These are phyloP conservation scores for Jackrogersella minutella DNA, from an alignment of 495 filamentous ascomycete genomes.

Conservation along the genomic window DNA sequence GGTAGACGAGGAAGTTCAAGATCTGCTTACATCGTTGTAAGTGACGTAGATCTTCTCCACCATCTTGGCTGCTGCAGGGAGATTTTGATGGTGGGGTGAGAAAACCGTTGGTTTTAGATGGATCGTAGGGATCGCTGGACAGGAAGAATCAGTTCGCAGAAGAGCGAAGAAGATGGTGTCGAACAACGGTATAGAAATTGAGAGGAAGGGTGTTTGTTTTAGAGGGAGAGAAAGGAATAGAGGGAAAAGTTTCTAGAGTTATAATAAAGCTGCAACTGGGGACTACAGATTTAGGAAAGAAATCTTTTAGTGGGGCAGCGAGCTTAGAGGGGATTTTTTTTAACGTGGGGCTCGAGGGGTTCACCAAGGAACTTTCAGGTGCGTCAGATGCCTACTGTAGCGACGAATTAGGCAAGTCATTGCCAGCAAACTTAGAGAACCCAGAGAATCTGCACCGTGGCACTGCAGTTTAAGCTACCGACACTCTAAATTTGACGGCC, in stretches of 20 bases:
- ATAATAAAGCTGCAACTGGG: conserved; percentile 13
- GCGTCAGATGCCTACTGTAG: neutral
- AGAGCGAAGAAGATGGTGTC: neutral
- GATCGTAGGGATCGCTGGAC: neutral
- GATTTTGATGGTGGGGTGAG: conserved; percentile 10
- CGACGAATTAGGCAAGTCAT: conserved; percentile 30
- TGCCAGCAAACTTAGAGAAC: conserved; percentile 1
- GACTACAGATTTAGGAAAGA: conserved; percentile 5
- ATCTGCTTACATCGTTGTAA: conserved; percentile 83
- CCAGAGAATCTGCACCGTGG: conserved; percentile 5
- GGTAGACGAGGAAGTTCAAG: conserved; percentile 14
- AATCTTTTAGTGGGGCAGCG: conserved; percentile 31
- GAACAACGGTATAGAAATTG: neutral
- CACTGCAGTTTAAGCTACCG: conserved; percentile 17
- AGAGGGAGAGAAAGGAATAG: conserved; percentile 12
- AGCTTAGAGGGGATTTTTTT: conserved; percentile 10
- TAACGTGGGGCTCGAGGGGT: conserved; percentile 30
- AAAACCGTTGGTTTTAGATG: neutral
- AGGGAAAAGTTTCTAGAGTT: conserved; percentile 32
- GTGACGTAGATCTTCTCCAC: conserved; percentile 91
- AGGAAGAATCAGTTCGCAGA: conserved; percentile 1
- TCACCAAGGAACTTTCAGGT: conserved; percentile 4
- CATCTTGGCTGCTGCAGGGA: conserved; percentile 60
- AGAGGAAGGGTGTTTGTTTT: conserved; percentile 13
- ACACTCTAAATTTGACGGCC: conserved; percentile 26